Evolutionary conservation across 192 early-diverging fungal genomes (phyloP).

Genomic region (Entomortierella chlamydospora): DNA sequence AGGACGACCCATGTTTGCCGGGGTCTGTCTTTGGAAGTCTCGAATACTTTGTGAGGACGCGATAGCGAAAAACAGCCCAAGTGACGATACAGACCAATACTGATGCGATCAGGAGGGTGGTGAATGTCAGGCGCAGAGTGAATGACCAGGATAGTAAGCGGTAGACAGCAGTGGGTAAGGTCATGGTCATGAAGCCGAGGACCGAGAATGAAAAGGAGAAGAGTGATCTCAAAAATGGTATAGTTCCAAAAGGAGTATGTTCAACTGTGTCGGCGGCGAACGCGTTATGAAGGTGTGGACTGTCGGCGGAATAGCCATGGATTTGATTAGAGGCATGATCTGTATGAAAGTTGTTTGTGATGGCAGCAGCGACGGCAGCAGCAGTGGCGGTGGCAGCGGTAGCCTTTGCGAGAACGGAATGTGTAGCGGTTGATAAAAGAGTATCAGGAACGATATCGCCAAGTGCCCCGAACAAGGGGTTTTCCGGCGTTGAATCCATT

Average conservation of each 20-base stretch:
- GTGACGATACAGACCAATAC: constrained; percentile 44
- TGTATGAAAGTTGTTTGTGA: neutral
- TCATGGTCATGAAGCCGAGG: constrained; percentile 62
- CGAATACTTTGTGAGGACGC: constrained; percentile 77
- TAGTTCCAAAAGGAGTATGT: constrained; percentile 2
- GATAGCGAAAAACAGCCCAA: constrained; percentile 78
- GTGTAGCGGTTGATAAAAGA: too few species aligned
- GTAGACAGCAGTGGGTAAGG: constrained; percentile 63
- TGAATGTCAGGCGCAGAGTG: constrained; percentile 72
- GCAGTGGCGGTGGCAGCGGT: neutral
- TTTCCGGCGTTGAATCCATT: neutral
- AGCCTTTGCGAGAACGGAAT: neutral
- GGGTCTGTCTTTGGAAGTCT: constrained; percentile 67
- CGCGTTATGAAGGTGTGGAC: neutral
- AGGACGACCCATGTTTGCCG: constrained; percentile 56
- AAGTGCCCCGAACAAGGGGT: neutral
- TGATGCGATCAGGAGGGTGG: constrained; percentile 60
- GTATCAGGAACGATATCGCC: too few species aligned
- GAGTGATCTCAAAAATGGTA: constrained; percentile 31
- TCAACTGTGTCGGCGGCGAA: neutral
- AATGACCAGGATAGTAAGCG: constrained; percentile 71
- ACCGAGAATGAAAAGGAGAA: constrained; percentile 53
- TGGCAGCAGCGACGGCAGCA: constrained; percentile 9
- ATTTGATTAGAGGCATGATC: too few species aligned
- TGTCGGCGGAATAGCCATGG: neutral